phyloP scores from a whole-genome alignment of 192 early-diverging fungal species.

The Entomortierella chlamydospora region DNA sequence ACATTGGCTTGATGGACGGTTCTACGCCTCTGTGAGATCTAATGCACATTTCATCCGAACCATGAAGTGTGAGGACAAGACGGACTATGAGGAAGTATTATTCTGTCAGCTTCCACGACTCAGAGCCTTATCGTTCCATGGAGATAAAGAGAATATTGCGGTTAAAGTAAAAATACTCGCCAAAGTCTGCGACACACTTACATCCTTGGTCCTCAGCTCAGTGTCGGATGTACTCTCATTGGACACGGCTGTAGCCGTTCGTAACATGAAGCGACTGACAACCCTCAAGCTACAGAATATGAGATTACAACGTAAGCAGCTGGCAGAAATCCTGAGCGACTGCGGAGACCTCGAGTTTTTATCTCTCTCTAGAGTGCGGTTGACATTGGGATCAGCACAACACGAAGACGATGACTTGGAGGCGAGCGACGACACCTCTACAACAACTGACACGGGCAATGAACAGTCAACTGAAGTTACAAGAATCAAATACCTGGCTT shows the following conservation, averaged over 20 bases:
- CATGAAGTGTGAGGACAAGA: conserved; percentile 35
- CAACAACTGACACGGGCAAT: neutral
- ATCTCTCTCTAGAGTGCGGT: conserved; percentile 20
- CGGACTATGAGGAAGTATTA: conserved; percentile 39
- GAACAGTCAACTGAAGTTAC: conserved; percentile 1
- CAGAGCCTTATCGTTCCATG: conserved; percentile 19
- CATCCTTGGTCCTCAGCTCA: conserved; percentile 21
- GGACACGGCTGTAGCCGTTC: conserved; percentile 11
- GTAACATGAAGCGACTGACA: conserved; percentile 16
- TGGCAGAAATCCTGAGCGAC: conserved; percentile 12
- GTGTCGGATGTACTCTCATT: neutral
- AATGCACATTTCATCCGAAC: conserved; percentile 30
- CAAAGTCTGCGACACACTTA: conserved; percentile 7
- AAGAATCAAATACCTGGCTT: conserved; percentile 32
- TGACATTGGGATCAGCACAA: neutral
- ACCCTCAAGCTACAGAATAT: conserved; percentile 33
- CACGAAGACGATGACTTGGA: neutral
- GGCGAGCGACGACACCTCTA: neutral
- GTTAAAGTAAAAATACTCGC: conserved; percentile 22
- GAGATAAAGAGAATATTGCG: conserved; percentile 16
- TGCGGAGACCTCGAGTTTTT: conserved; percentile 34
- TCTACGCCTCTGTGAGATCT: conserved; percentile 15
- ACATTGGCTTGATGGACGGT: conserved; percentile 28
- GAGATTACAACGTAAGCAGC: neutral
- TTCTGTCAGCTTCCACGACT: conserved; percentile 40